These are phyloP conservation scores for Neofusicoccum kwambonambiense DNA, from an alignment of 2,329 filamentous ascomycete species.

Conservation along the genomic window DNA sequence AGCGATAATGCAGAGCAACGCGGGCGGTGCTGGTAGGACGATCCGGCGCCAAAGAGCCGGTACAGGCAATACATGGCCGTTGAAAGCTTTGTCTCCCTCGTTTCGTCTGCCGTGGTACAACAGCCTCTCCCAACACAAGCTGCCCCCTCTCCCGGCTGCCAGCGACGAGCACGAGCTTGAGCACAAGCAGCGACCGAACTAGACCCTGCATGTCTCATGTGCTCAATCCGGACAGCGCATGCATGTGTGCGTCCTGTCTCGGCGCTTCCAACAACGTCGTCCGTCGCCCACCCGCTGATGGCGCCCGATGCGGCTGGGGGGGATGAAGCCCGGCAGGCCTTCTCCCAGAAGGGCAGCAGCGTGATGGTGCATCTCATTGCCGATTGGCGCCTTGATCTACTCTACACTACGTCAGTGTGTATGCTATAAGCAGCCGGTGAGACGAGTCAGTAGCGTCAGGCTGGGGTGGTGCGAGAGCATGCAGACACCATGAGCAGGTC, in stretches of 20 bases:
- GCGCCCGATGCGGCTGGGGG: background rate
- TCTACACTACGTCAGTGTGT: too few relatives aligned
- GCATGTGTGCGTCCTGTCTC: background rate
- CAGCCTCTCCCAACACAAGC: background rate
- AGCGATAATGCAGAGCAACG: background rate
- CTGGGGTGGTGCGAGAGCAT: too few relatives aligned
- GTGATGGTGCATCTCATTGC: too few relatives aligned
- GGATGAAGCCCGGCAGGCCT: background rate
- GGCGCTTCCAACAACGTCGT: background rate
- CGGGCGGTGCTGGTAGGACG: background rate
- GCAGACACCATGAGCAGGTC: too few relatives aligned
- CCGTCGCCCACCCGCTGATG: background rate
- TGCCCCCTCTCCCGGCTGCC: background rate
- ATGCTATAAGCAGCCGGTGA: too few relatives aligned
- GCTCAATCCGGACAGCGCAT: background rate
- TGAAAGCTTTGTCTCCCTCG: background rate
- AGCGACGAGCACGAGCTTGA: background rate
- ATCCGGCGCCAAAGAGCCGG: background rate
- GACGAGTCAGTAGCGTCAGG: too few relatives aligned
- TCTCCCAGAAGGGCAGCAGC: background rate
- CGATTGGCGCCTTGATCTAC: too few relatives aligned
- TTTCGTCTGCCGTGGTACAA: background rate
- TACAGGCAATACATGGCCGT: background rate
- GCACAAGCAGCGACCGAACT: background rate
- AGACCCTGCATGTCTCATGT: conserved; percentile 10